Conservation (phyloP, 1,284 basidiomycete species). For the Rhodotorula sp. region DNA sequence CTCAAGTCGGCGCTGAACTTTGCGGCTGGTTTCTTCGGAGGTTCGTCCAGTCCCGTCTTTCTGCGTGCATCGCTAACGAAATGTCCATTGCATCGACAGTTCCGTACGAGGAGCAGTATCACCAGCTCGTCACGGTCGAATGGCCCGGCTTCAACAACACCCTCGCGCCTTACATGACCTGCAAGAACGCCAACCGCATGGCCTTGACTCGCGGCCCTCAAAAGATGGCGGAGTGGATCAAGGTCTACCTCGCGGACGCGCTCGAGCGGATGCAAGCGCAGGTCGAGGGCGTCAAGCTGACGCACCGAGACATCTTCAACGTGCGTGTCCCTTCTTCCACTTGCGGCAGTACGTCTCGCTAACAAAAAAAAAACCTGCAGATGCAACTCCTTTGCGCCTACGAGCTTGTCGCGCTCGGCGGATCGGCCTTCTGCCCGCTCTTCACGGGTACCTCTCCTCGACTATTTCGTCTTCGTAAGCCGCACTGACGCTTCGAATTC, state of each 20-base stretch:
- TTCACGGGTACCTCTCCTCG: slow-evolving; percentile 53
- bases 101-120: slow-evolving; percentile 51
- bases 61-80: not conserved
- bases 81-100: slow-evolving; percentile 38
- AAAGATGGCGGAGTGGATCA: slow-evolving; percentile 25
- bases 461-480: not conserved
- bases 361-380: slow-evolving; percentile 51
- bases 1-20: slow-evolving; percentile 53
- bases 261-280: slow-evolving; percentile 59
- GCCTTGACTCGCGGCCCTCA: slow-evolving; percentile 10
- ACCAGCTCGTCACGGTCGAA: slow-evolving; percentile 43
- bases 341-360: slow-evolving; percentile 53
- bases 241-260: slow-evolving; percentile 67
- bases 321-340: slow-evolving; percentile 2
- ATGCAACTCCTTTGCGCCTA: slow-evolving; percentile 58
- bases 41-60: not conserved
- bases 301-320: slow-evolving; percentile 62
- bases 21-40: slow-evolving; percentile 46
- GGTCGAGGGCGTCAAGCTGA: slow-evolving; percentile 63
- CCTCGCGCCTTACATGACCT: slow-evolving; percentile 48
- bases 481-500: not conserved
- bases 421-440: slow-evolving; percentile 55
- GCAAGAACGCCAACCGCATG: slow-evolving; percentile 22
- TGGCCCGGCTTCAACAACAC: slow-evolving; percentile 51
- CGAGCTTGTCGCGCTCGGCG: slow-evolving; percentile 57